These are phyloP conservation scores for Ammopiptanthus mongolicus DNA, from an alignment of 306 rosid genomes.

Conservation along the genomic window DNA sequence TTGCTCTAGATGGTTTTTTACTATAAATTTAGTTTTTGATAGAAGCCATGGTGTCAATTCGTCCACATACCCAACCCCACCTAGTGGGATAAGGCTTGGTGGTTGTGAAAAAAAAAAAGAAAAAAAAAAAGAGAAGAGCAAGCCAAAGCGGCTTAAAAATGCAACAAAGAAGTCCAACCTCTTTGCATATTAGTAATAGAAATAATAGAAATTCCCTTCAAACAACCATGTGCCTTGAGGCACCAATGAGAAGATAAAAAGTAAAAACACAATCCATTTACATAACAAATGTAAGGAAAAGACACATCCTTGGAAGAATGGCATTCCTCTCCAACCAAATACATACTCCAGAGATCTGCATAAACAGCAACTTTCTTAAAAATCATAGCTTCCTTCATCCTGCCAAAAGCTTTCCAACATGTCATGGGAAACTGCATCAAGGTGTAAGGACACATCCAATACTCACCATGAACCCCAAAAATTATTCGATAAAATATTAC, in stretches of 20 bases:
- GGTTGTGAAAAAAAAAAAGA: background rate
- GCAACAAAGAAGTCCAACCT: background rate
- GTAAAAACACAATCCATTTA: background rate
- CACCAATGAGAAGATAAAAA: background rate
- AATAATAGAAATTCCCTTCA: background rate
- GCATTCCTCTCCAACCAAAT: background rate
- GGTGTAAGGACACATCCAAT: background rate
- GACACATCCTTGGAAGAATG: background rate
- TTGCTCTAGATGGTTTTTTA: background rate
- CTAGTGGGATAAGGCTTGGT: background rate
- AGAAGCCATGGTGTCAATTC: background rate
- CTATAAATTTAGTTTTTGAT: background rate
- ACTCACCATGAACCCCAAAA: background rate
- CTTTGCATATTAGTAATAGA: background rate
- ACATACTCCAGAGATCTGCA: background rate
- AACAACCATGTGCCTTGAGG: background rate
- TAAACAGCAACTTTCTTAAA: background rate
- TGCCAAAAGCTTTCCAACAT: background rate
- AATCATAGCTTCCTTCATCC: background rate
- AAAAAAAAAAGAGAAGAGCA: background rate
- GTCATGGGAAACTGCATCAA: background rate
- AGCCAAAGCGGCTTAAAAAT: background rate
- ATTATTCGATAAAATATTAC: background rate
- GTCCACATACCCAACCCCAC: background rate
- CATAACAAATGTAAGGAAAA: background rate